Percentiles rank a stretch among this genome's conserved stretches.
Evolutionary conservation across 1,284 basidiomycete genomes (phyloP).

Genomic region (Sporisorium exsertum): DNA sequence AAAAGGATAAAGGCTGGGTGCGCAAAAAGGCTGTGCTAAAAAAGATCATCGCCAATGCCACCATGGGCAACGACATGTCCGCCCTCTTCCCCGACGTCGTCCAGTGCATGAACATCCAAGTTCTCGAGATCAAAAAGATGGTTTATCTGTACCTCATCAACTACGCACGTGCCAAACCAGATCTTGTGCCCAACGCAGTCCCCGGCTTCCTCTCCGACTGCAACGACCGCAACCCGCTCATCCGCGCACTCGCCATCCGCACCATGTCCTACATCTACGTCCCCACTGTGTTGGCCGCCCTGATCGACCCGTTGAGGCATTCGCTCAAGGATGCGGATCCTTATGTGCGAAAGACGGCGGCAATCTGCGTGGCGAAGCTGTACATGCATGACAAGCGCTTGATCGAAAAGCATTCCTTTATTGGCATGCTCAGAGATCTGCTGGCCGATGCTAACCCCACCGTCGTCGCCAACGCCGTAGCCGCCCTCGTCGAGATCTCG

Average conservation of each 20-base stretch:
- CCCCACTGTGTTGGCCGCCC: slow-evolving; percentile 74
- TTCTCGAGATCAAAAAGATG: slow-evolving; percentile 98
- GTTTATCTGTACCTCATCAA: slow-evolving; percentile 80
- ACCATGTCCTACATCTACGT: slow-evolving; percentile 94
- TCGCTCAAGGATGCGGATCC: slow-evolving; percentile 89
- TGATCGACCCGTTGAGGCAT: slow-evolving; percentile 86
- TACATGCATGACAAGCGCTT: slow-evolving; percentile 85
- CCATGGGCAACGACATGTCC: slow-evolving; percentile 80
- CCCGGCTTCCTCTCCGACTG: slow-evolving; percentile 92
- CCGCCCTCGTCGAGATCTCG: slow-evolving; percentile 89
- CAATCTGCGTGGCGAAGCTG: slow-evolving; percentile 89
- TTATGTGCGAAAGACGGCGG: slow-evolving; percentile 95
- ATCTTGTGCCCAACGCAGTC: slow-evolving; percentile 87
- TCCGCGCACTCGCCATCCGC: slow-evolving; percentile 89
- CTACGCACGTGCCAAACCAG: slow-evolving; percentile 87
- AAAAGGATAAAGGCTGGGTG: slow-evolving; percentile 67
- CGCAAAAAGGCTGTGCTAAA: slow-evolving; percentile 67
- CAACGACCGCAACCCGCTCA: slow-evolving; percentile 88
- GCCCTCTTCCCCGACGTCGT: slow-evolving; percentile 89
- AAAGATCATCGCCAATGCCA: slow-evolving; percentile 69
- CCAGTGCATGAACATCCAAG: slow-evolving; percentile 81
- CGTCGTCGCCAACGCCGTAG: slow-evolving; percentile 93
- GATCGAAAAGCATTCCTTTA: slow-evolving; percentile 85
- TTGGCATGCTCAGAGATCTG: slow-evolving; percentile 85
- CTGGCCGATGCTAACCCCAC: slow-evolving; percentile 94